These are phyloP conservation scores for Arabidopsis hybrid DNA, from an alignment of 441 rosid species.

Conservation along the genomic window DNA sequence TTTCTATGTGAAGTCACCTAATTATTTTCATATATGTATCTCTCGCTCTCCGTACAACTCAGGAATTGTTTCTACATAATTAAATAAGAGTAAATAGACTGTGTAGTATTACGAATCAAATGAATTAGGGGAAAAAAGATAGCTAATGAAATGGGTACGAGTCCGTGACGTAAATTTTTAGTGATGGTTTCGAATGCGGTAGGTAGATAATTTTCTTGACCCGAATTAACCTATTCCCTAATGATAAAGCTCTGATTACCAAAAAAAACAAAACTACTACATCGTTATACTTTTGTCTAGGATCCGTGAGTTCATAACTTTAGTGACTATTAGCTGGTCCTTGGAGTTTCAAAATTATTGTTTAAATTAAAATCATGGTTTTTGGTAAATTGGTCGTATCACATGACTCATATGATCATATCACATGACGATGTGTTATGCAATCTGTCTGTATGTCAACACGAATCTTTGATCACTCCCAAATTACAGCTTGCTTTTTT, in stretches of 20 bases:
- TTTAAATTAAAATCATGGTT: not conserved
- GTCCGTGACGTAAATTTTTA: not conserved
- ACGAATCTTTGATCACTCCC: constrained; percentile 40
- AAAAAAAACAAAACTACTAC: not conserved
- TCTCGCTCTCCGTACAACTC: constrained; percentile 10
- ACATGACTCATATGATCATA: constrained; percentile 40
- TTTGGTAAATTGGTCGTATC: constrained; percentile 23
- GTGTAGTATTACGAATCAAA: no score
- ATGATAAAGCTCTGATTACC: not conserved
- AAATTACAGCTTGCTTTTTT: constrained; percentile 21
- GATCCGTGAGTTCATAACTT: constrained; percentile 18
- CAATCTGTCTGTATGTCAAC: not conserved
- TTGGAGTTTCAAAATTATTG: constrained; percentile 15
- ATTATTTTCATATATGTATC: not conserved
- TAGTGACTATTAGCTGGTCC: constrained; percentile 19
- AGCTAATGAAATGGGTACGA: not conserved
- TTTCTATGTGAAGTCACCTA: not conserved
- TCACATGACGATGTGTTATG: constrained; percentile 34
- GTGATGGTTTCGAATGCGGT: not conserved
- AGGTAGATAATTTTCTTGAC: not conserved
- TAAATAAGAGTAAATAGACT: not conserved
- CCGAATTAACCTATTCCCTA: not conserved
- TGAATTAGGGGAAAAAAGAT: not conserved
- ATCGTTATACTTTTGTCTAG: not conserved
- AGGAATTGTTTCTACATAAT: not conserved